Base-by-base conservation (phyloP, 805 yeast genomes). In the Candida tibetensis region DNA sequence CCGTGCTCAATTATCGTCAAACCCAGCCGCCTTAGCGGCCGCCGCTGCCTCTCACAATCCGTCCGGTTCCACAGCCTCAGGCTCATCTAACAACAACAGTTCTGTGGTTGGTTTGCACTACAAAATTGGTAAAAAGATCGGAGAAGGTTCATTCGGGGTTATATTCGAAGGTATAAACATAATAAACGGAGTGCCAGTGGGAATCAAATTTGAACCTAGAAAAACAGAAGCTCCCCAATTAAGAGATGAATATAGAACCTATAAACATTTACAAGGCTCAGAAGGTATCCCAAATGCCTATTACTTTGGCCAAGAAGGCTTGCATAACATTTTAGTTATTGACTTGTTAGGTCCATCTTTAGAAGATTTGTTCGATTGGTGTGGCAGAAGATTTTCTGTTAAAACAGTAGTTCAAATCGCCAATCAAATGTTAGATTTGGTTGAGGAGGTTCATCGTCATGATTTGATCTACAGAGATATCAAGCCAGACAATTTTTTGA, bases 281-380 rank as follows among this genome's bases (percentile, higher is more conserved):
- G 74, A 69, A 34, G 91, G 93, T 14, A 80, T 85, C 32, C 95
- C 95, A n/a, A 80, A 77, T 48, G 91, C 88, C 10, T 85, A 84
- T 58, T 85, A 83, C 60, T 85, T 82, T 57, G 93, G 93, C 13
- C 93, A 85, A 58, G 93, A 85, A 57, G 93, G 95, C 12, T 74
- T 83, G 33, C 89, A 85, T 53, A 82, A 82, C 56, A 82, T 85
- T 32, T 64, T 85, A 45, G 85, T 85, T 22, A 82, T 85, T 47
- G 93, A 85, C 57, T 65, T 85, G 41, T 67, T 85, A 43, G 86
- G 95, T 3, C 93, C 95, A 1, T 83, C 91, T 2, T 62, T 85
- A 42, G 95, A 85, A 54, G 95, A 85, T 62, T 66, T 85, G 51
- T 85, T 85, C 63, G 95, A 85, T 57, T 85, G 95, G 95, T 85